Evolutionary conservation across 306 rosid genomes (phyloP).

Genomic region (Ormosia semicastrata): DNA sequence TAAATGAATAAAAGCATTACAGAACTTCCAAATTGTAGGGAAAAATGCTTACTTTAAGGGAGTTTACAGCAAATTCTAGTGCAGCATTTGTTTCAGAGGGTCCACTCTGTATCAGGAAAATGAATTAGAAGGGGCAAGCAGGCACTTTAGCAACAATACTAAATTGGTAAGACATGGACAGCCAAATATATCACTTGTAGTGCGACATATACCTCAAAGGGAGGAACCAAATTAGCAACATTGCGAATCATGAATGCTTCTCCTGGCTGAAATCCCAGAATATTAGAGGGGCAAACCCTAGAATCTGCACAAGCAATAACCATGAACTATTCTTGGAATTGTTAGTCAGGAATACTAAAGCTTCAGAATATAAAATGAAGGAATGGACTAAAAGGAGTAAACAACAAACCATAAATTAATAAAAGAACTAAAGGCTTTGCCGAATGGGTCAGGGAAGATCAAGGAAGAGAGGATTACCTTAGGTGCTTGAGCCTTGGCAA

Average conservation of each 20-base stretch:
- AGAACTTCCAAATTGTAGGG: background rate
- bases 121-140: constrained; percentile 10
- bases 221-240: constrained; percentile 89
- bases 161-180: background rate
- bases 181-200: constrained; percentile 19
- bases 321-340: constrained; percentile 74
- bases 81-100: constrained; percentile 96
- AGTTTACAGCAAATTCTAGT: constrained; percentile 79
- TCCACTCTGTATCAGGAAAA: constrained; percentile 59
- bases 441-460: background rate
- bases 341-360: constrained; percentile 41
- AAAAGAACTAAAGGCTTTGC: background rate
- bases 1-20: background rate
- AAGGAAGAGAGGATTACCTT: constrained; percentile 47
- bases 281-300: constrained; percentile 85
- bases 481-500: constrained; percentile 79
- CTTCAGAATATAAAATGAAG: constrained; percentile 1
- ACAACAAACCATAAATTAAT: background rate
- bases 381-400: background rate
- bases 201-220: constrained; percentile 61
- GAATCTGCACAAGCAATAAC: constrained; percentile 99
- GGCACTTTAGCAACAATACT: background rate
- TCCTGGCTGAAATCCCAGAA: constrained; percentile 94
- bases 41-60: constrained; percentile 62
- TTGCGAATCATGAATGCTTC: constrained; percentile 89